These are phyloP conservation scores for Annulohypoxylon stygium DNA, from an alignment of 495 filamentous ascomycete genomes.

Conservation along the genomic window DNA sequence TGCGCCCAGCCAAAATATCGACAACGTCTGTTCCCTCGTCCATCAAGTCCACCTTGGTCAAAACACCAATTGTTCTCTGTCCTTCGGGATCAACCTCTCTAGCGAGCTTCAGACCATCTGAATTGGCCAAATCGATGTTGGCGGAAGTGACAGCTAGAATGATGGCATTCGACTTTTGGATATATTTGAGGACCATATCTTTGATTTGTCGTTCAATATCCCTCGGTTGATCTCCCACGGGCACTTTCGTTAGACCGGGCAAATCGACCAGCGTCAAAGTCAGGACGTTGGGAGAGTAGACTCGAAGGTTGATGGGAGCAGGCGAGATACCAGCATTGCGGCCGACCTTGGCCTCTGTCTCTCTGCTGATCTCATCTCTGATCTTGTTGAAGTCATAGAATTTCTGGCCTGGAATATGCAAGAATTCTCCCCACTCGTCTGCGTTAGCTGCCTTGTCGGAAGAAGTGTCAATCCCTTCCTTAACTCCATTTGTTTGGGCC, in stretches of 20 bases:
- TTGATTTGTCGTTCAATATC: slow-evolving; percentile 98
- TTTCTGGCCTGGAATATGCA: slow-evolving; percentile 98
- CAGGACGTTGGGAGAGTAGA: slow-evolving; percentile 98
- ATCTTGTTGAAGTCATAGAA: slow-evolving; percentile 99
- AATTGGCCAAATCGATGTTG: slow-evolving; percentile 98
- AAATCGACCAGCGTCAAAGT: slow-evolving; percentile 98
- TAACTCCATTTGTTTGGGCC: slow-evolving; percentile 79
- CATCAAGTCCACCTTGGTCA: slow-evolving; percentile 99
- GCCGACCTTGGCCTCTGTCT: slow-evolving; percentile 97
- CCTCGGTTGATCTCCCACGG: slow-evolving; percentile 97
- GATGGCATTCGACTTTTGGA: slow-evolving; percentile 97
- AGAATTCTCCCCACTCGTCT: slow-evolving; percentile 99
- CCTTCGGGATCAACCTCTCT: slow-evolving; percentile 98
- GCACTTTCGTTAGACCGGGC: slow-evolving; percentile 97
- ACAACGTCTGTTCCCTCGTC: slow-evolving; percentile 99
- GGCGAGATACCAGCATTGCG: slow-evolving; percentile 97
- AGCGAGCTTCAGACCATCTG: slow-evolving; percentile 95
- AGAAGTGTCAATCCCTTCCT: slow-evolving; percentile 72
- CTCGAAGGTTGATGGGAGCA: slow-evolving; percentile 94
- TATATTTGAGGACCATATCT: slow-evolving; percentile 99
- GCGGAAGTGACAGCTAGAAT: slow-evolving; percentile 96
- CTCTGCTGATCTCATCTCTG: slow-evolving; percentile 95
- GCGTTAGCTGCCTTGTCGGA: slow-evolving; percentile 86
- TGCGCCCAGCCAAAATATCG: slow-evolving; percentile 97
- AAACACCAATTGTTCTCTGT: slow-evolving; percentile 97